Evolutionary conservation across 1,139 yeast species (phyloP), one percentile per base, ranked within the genome.

Genomic region (Magnusiomyces paraingens): DNA sequence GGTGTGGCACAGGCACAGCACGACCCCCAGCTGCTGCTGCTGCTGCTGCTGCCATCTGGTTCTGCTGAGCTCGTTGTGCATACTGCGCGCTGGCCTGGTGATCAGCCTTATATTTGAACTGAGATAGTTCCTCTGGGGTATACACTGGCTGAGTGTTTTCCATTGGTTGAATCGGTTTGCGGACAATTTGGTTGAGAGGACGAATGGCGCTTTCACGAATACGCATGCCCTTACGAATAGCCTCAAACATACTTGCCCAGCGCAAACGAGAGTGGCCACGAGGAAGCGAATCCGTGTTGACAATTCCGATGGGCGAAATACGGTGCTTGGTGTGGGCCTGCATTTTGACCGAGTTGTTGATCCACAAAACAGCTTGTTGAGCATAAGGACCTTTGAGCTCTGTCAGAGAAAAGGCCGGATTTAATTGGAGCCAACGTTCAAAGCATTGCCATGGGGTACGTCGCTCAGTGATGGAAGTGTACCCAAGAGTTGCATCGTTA

Each of bases 381-480:
- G 97, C 89, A 62, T 88, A 82, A 12, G 85, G 80, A 0, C 99
- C 99, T 62, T 88, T 84, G 82, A 93, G 81, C 63, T 93, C 98
- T 22, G 83, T 75, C 56, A 88, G 80, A 59, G 87, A 94, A 63
- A 89, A 90, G 58, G 83, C 83, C 55, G 93, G 97, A 63, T 89
- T 90, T 59, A 94, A 75, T 70, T 93, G 99, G 58, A 90, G 86
- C 74, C 94, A 93, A 59, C 99, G 75, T 69, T 93, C 99, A 73
- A 93, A 93, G 67, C 98, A 93, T 67, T 91, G 98, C 99, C 99
- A 93, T 0, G 99, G 95, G 0, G 98, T 93, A 64, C 99, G 79
- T 62, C 98, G 79, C 68, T 93, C 98, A 55, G 90, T 88, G 61
- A 87, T 90, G 0, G 98, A 86, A 45, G 83, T 81, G 66, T 88